phyloP scores from a whole-genome alignment of 305 asterid genomes.

The Fraxinus platypoda region DNA sequence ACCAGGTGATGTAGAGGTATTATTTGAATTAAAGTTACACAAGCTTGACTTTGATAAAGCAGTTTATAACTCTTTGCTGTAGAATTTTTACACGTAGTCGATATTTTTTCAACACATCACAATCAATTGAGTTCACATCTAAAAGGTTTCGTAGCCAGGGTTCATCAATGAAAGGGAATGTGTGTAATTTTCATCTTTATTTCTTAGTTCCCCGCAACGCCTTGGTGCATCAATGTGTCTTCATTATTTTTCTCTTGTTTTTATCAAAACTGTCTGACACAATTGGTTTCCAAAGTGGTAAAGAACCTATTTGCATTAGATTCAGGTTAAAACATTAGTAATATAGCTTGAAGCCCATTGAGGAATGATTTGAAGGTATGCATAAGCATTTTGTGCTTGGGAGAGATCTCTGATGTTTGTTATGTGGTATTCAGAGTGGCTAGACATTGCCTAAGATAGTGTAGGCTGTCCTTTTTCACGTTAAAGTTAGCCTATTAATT shows the following conservation, averaged over 20 bases:
- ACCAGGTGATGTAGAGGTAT: not conserved
- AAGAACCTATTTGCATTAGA: not conserved
- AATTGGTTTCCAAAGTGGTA: not conserved
- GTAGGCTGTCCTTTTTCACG: not conserved
- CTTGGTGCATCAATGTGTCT: not conserved
- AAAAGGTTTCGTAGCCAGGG: not conserved
- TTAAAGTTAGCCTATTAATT: not conserved
- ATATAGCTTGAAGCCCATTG: not conserved
- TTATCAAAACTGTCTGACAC: not conserved
- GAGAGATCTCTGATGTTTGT: not conserved
- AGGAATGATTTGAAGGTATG: not conserved
- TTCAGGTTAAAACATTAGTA: not conserved
- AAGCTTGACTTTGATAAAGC: not conserved
- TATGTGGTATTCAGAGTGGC: not conserved
- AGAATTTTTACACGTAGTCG: not conserved
- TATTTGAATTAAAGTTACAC: not conserved
- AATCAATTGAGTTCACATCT: not conserved
- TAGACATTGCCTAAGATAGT: not conserved
- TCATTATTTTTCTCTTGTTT: not conserved
- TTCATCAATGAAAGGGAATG: not conserved
- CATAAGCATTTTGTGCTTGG: not conserved
- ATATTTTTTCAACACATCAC: not conserved
- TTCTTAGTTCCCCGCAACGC: not conserved
- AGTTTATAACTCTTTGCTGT: not conserved
- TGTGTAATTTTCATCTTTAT: not conserved